Evolutionary conservation across 2,329 filamentous ascomycete species (phyloP), one percentile per base, ranked within the genome.

Genomic region (Pseudomassariella vexata): DNA sequence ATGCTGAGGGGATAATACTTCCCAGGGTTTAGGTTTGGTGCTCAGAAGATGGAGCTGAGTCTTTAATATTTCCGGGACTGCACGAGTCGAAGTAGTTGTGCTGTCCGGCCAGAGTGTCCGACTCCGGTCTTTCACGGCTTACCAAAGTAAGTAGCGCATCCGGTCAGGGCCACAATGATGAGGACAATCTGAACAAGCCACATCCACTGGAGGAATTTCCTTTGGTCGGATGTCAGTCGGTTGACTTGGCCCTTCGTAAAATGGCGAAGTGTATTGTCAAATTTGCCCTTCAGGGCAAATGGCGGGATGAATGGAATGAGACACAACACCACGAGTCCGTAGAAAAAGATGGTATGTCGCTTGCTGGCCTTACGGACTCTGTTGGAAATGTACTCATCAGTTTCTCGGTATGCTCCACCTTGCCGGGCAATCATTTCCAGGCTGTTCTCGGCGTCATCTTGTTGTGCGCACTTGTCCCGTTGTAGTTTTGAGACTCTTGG

Each of bases 221-320:
- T 46, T 44, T 68, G 62, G 17, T 50, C 47, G 28, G 49, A 53
- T 9, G 52, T 63, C 16, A 72, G 49, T 7, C 45, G 46, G 15
- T 55, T 49, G 17, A 62, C 57, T 43, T 70, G 60, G 5, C 70
- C 69, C 2, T 56, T 49, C 0, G 68, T 70, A 32, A 60, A 63
- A 68, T 68, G 74, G 6, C 59, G 59, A 18, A 74, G 57, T 0
- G 60, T 59, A 1, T 55, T 51, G 40, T 70, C 60, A 27, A 73
- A 64, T 9, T 50, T 56, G 9, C 68, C 66, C 8, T 46, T 53
- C 17, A 70, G 55, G 1, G 65, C 62, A 6, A 72, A 44, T 1
- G 68, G 36, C 0, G 66, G 61, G 8, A 68, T 48, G 28, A 73
- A 65, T 0, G 70, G 70, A n/a, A 74, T 57, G 2, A 65, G 33